phyloP scores from a whole-genome alignment of 169 alveolate species.

The Plasmodium falciparum region DNA sequence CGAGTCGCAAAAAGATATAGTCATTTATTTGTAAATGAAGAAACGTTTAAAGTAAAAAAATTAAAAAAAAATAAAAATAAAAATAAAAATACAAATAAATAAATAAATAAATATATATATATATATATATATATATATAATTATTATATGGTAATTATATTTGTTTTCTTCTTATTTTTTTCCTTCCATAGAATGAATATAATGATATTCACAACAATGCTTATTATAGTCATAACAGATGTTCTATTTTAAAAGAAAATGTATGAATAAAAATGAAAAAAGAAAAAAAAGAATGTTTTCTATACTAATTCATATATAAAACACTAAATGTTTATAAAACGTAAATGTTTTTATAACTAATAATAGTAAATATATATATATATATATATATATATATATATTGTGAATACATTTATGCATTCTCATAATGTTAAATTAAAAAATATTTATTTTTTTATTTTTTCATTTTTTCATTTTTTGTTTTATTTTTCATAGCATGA shows the following conservation, averaged over 20 bases:
- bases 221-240: constrained; percentile 38
- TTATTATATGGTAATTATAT: neutral
- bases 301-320: neutral
- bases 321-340: neutral
- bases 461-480: constrained; percentile 5
- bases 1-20: constrained; percentile 53
- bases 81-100: neutral
- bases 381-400: too few species aligned
- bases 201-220: constrained; percentile 34
- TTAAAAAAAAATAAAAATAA: too few species aligned
- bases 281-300: neutral
- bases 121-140: neutral
- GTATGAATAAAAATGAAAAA: constrained; percentile 8
- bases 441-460: neutral
- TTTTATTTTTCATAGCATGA: constrained; percentile 41
- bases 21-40: constrained; percentile 44
- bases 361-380: too few species aligned
- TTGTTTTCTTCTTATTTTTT: constrained; percentile 1
- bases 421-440: neutral
- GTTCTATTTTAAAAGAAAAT: constrained; percentile 48
- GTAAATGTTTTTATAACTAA: too few species aligned
- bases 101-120: constrained; percentile 3
- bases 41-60: constrained; percentile 26
- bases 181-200: constrained; percentile 46
- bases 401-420: too few species aligned